phyloP scores from a whole-genome alignment of 2,329 filamentous ascomycete genomes.

The Sarocladiaceae sp. region DNA sequence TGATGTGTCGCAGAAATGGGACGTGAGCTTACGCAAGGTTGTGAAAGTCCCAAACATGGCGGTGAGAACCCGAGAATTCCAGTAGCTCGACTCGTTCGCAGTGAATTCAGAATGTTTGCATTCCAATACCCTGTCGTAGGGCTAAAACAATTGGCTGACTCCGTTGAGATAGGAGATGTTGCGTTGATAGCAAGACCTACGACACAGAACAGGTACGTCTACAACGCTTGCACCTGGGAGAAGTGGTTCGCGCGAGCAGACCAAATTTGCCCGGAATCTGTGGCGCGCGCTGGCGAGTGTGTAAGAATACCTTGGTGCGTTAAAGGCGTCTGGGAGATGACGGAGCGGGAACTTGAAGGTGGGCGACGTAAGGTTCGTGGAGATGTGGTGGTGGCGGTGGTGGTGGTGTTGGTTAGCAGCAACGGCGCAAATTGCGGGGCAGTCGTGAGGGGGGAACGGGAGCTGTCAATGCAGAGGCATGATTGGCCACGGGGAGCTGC shows the following conservation, averaged over 20 bases:
- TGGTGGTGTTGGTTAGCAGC: background rate
- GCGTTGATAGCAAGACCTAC: no score
- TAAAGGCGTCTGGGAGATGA: background rate
- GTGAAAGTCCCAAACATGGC: constrained; percentile 11
- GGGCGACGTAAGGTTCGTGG: background rate
- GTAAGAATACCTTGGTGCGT: background rate
- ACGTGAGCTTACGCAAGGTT: constrained; percentile 9
- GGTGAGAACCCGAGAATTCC: background rate
- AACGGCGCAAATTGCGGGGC: background rate
- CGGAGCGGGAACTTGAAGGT: constrained; percentile 3
- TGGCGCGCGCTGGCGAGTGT: background rate
- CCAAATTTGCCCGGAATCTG: background rate
- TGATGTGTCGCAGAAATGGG: background rate
- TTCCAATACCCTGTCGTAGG: background rate
- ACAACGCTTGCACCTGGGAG: background rate
- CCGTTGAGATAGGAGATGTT: background rate
- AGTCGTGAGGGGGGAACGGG: background rate
- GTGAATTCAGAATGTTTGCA: background rate
- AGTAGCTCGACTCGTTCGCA: background rate
- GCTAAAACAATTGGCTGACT: background rate
- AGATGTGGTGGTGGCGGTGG: background rate
- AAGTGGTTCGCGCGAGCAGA: background rate
- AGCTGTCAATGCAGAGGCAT: background rate
- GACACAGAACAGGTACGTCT: background rate
- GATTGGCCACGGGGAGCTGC: background rate